phyloP scores from a whole-genome alignment of 1,139 yeast species.

The Meyerozyma elateridarum region DNA sequence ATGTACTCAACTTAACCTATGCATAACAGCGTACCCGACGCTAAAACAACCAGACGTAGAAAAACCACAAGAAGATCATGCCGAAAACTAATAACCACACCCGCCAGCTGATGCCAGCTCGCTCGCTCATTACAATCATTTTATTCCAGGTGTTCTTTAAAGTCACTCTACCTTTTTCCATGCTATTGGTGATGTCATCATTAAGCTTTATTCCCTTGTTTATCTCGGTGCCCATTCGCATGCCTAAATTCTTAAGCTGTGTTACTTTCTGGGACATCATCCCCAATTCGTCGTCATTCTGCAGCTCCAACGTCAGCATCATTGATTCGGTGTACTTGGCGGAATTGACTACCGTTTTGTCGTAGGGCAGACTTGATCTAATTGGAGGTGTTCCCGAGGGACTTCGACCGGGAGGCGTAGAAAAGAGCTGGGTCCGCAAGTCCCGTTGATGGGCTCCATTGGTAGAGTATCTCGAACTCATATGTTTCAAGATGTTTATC shows the following conservation, averaged over 20 bases:
- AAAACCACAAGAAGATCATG: slow-evolving; percentile 61
- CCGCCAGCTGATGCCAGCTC: slow-evolving; percentile 76
- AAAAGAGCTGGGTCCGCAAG: slow-evolving; percentile 43
- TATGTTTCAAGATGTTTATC: slow-evolving; percentile 7
- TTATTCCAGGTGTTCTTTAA: slow-evolving; percentile 63
- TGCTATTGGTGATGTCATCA: slow-evolving; percentile 46
- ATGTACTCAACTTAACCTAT: no score
- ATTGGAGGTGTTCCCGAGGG: slow-evolving; percentile 25
- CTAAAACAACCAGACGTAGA: slow-evolving; percentile 73
- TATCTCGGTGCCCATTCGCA: slow-evolving; percentile 81
- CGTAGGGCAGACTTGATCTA: slow-evolving; percentile 52
- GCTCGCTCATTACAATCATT: slow-evolving; percentile 79
- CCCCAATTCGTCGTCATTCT: slow-evolving; percentile 73
- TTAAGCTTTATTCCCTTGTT: slow-evolving; percentile 65
- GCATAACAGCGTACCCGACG: slow-evolving; percentile 14
- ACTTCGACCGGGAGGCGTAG: slow-evolving; percentile 19
- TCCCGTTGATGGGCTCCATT: slow-evolving; percentile 44
- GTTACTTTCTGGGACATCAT: slow-evolving; percentile 67
- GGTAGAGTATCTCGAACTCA: slow-evolving; percentile 25
- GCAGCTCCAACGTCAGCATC: slow-evolving; percentile 73
- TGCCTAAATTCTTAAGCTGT: slow-evolving; percentile 65
- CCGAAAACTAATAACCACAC: slow-evolving; percentile 70
- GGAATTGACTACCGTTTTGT: slow-evolving; percentile 24
- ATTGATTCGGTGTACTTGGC: slow-evolving; percentile 53
- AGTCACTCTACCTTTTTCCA: slow-evolving; percentile 41